These are phyloP conservation scores for Herpetomonas tarakana DNA, from an alignment of 208 protist species.

Conservation along the genomic window DNA sequence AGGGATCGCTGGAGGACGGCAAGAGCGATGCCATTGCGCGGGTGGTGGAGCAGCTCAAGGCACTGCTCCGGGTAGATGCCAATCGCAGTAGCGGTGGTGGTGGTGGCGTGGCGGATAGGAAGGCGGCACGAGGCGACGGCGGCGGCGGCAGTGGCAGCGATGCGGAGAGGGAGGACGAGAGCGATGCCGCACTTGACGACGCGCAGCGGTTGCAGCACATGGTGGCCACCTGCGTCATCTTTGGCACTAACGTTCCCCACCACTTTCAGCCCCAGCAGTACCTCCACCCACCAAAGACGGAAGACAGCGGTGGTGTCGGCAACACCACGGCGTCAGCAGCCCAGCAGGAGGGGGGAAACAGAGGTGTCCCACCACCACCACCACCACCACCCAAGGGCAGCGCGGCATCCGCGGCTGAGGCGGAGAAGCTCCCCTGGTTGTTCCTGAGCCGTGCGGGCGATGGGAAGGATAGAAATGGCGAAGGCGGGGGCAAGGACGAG, in stretches of 20 bases:
- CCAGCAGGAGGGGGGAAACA: too few relatives aligned
- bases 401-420: too few relatives aligned
- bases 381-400: too few relatives aligned
- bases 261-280: neutral
- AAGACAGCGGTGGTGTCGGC: neutral
- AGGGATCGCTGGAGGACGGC: too few relatives aligned
- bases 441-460: too few relatives aligned
- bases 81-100: neutral
- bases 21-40: neutral
- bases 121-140: neutral
- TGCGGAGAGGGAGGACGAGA: neutral
- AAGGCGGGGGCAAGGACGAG: too few relatives aligned
- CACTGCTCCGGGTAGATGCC: neutral
- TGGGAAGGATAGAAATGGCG: too few relatives aligned
- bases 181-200: too few relatives aligned
- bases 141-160: neutral
- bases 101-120: neutral
- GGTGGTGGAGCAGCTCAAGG: neutral
- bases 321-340: too few relatives aligned
- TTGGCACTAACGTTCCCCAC: slow-evolving; percentile 14
- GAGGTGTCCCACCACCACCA: too few relatives aligned
- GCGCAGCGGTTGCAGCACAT: slow-evolving; percentile 10
- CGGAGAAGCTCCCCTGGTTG: too few relatives aligned
- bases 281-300: neutral
- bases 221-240: slow-evolving; percentile 17